A percentile compares a stretch with the other conserved stretches of the same genome.
Conservation (phyloP, 495 filamentous ascomycete genomes). For the Talaromyces liani region DNA sequence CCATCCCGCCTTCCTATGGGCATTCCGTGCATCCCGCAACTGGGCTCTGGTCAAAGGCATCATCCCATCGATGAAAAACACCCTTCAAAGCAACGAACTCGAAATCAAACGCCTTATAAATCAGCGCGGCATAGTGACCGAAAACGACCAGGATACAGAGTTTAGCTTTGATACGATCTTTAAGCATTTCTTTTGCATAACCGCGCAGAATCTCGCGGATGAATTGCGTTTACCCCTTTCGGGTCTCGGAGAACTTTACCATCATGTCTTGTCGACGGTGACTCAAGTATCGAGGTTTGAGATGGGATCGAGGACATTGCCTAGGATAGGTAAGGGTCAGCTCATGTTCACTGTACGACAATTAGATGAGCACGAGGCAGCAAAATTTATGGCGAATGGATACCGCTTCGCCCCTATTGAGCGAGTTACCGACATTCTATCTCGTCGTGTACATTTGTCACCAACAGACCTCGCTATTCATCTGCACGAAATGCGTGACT, state of each 20-base stretch:
- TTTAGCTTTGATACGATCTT: constrained; percentile 69
- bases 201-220: constrained; percentile 65
- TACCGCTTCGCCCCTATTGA: constrained; percentile 66
- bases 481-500: constrained; percentile 54
- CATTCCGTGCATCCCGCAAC: constrained; percentile 69
- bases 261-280: constrained; percentile 66
- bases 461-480: constrained; percentile 43
- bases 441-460: constrained; percentile 64
- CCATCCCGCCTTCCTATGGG: constrained; percentile 82
- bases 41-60: constrained; percentile 64
- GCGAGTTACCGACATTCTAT: constrained; percentile 60
- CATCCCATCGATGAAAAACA: constrained; percentile 59
- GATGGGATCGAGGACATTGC: neutral
- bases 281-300: constrained; percentile 26
- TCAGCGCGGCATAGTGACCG: constrained; percentile 23
- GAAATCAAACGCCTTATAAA: constrained; percentile 31
- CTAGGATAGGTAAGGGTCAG: constrained; percentile 56
- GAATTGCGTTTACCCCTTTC: constrained; percentile 54
- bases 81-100: constrained; percentile 37
- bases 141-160: constrained; percentile 32
- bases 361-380: constrained; percentile 50
- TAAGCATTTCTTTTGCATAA: constrained; percentile 79
- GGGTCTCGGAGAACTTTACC: constrained; percentile 67
- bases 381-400: constrained; percentile 60
- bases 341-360: constrained; percentile 74